Evolutionary conservation across 2,329 filamentous ascomycete genomes (phyloP), one percentile per base, ranked within the genome.

Genomic region (Taxawa tesnikishii): DNA sequence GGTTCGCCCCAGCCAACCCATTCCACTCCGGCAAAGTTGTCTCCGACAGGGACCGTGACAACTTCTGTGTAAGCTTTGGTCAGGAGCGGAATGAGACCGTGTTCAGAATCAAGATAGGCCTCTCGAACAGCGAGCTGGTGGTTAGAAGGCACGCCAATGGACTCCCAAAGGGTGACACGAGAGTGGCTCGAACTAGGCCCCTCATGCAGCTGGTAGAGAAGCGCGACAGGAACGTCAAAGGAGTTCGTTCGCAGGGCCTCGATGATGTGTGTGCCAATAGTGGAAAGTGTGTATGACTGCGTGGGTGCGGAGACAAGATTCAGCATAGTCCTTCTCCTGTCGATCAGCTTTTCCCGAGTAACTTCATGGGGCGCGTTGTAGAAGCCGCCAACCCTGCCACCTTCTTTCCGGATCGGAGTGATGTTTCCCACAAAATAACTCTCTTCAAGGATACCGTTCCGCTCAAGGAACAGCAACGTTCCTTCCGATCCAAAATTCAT

Each of bases 1-100:
- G 37, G 32, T 23, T 45, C 43, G 10, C 37, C 39, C 15, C 37
- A 43, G 1, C 47, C 47, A 16, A 32, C 28, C 45, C 45, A 47
- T 1, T 28, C 21, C 11, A 48, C 25, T 4, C 38, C 43, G 2
- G 41, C 34, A 10, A 47, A 38, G 2, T 34, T 28, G n/a, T 28
- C 11, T 21, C 27, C 28, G 4, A 15, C 11, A 2, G 28, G 33
- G 4, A 16, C 18, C 3, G 33, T 34, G 16, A 12, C 14, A 6
- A 25, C 19, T 13, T 26, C 10, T 4, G 1, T n/a, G 16, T 11
- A 9, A 7, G 21, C 27, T 4, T 26, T 13, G 9, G 9, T 21
- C 7, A 34, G 14, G 0, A 34, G 28, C n/a, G 28, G 15, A 15
- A 29, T 29, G 3, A 30, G 7, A 1, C 21, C 21, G 5, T 31